Base-by-base conservation (phyloP, 2,329 filamentous ascomycete genomes). In the Phialophora tarda region DNA sequence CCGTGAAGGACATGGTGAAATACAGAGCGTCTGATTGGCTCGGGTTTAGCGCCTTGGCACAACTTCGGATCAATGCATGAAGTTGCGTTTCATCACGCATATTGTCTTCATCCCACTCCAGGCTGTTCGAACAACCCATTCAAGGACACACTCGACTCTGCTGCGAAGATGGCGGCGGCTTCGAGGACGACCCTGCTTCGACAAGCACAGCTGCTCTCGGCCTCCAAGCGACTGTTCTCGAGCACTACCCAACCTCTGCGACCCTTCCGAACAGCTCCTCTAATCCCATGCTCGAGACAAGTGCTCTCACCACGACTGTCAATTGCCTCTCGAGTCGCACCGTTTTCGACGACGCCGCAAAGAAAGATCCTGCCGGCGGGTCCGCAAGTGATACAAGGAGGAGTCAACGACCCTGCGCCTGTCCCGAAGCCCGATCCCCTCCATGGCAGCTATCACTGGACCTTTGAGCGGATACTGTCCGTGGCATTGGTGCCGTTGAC, bases 381-480 rank as follows among this genome's bases (percentile, higher is more conserved):
- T 72, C 93, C 93, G 75, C 95, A 94, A 84, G 81, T 83, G 64
- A 86, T 96, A 73, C 77, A 91, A 68, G 93, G 92, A 68, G 69
- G 75, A 90, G 92, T 93, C 77, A 99, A 99, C 82, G 93, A 98
- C 76, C 87, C 95, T 63, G 91, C 87, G 34, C 87, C 87, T 47
- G 80, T 97, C 26, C 93, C 93, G 54, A 77, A 86, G 24, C 81
- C 91, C 61, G 87, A 86, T 73, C 88, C 94, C 50, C 83, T 88
- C 63, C 92, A 99, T 82, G 95, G 95, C 74, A 96, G 91, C 80
- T 99, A 98, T 84, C 95, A 99, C 86, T 99, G 95, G 95, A 91
- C 91, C 67, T 97, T 97, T 76, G 95, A 99, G 85, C 84, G 88
- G 77, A 78, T 92, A 64, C 82, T 98, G 74, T 89, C 92, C 64